A percentile compares a stretch with the other conserved stretches of the same genome.
phyloP scores from a whole-genome alignment of 129 eudicot genomes.

The Artemisia annua region DNA sequence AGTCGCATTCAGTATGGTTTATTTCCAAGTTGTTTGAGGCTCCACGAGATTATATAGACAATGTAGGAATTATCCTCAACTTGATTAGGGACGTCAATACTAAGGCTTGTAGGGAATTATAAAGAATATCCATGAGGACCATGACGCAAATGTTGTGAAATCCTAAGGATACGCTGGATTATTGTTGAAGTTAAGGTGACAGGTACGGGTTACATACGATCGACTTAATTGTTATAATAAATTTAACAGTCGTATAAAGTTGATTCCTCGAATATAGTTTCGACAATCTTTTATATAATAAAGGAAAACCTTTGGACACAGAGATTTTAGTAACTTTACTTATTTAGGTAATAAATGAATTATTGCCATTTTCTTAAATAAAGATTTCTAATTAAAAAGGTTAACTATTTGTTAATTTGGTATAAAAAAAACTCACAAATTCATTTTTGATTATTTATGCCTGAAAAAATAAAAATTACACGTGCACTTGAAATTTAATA shows the following conservation, averaged over 20 bases:
- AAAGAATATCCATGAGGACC: slow-evolving; percentile 12
- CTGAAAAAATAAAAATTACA: too few relatives aligned
- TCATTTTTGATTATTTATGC: too few relatives aligned
- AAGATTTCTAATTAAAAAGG: too few relatives aligned
- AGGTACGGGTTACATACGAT: not conserved
- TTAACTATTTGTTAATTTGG: too few relatives aligned
- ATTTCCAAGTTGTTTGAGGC: slow-evolving; percentile 10
- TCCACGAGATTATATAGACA: slow-evolving; percentile 5
- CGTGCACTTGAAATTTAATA: too few relatives aligned
- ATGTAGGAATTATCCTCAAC: too few relatives aligned
- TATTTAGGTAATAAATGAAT: too few relatives aligned
- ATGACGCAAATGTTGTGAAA: not conserved
- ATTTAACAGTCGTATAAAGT: not conserved
- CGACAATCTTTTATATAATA: not conserved
- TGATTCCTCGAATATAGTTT: not conserved
- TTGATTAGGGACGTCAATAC: not conserved
- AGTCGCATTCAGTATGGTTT: not conserved
- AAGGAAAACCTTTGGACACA: too few relatives aligned
- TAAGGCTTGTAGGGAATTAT: not conserved
- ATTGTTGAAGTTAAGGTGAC: not conserved
- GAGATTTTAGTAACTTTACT: too few relatives aligned
- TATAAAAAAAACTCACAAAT: too few relatives aligned
- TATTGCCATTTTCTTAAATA: too few relatives aligned
- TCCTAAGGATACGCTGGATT: slow-evolving; percentile 9
- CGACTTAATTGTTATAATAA: too few relatives aligned